Base-by-base conservation (phyloP, 306 rosid genomes). In the Cucurbita argyrosperma region DNA sequence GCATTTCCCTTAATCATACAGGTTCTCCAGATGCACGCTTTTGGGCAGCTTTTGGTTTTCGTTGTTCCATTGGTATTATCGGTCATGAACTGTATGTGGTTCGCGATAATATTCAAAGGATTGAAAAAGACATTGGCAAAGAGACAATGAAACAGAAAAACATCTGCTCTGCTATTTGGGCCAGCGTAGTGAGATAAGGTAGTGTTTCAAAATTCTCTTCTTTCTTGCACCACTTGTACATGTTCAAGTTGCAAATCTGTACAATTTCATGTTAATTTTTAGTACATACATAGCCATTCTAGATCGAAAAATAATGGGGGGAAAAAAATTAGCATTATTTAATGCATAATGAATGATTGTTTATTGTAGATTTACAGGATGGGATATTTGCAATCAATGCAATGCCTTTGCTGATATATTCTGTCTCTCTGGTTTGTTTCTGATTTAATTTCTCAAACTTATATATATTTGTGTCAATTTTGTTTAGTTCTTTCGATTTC, bases 1-100 rank as follows among this genome's bases (percentile, higher is more conserved):
- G 38, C 72, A 66, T 78, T 39, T 76, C 56, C 49, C 63, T 16
- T 57, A 61, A 65, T 43, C 37, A 18, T 55, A 82, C 92, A 94
- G 98, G 89, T 94, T n/a, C 83, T 78, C 77, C 85, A 82, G 77
- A 83, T 94, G 87, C 90, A 88, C 23, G 21, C 76, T 5, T 74
- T 81, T 23, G 99, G 99, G 76, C 76, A 60, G 60, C 40, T 85
- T 35, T 64, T 94, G 71, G 96, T 90, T 50, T 46, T 85, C 11
- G 79, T 79, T 74, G 99, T 94, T 78, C 99, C 99, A 2, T 23
- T 78, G 51, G 84, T 63, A 73, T 80, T 94, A 56, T 76, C 88
- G 26, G 75, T 88, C 71, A 94, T 94, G 99, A 94, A 94, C 83
- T 81, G 91, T 88, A 83, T 83, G 81, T 94, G 99, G 99, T 94